Conservation (phyloP, 2,329 filamentous ascomycete genomes). For the Venturia carpophila region DNA sequence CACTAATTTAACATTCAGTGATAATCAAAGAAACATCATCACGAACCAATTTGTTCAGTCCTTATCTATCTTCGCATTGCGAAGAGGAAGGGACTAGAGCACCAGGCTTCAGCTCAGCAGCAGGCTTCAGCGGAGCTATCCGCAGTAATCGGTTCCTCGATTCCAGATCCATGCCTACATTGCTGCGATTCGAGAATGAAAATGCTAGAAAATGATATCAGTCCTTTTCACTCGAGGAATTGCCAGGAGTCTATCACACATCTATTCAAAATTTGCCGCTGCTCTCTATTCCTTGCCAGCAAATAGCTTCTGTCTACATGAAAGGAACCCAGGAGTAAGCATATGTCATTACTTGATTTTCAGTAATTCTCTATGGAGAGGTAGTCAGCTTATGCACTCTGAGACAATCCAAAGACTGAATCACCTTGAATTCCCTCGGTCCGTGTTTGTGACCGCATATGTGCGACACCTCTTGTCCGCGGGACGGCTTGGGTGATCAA, state of each 20-base stretch:
- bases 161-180: not conserved
- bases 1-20: no score
- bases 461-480: not conserved
- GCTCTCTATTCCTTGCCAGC: not conserved
- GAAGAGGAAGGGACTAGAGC: no score
- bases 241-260: not conserved
- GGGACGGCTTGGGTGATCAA: not conserved
- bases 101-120: no score
- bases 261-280: not conserved
- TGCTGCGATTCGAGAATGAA: not conserved
- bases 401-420: constrained; percentile 1
- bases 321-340: not conserved
- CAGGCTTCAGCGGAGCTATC: not conserved
- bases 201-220: not conserved
- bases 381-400: constrained; percentile 8
- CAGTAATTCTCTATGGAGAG: not conserved
- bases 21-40: not conserved
- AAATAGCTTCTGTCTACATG: not conserved
- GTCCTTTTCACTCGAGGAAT: not conserved
- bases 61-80: no score
- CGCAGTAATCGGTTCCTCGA: not conserved
- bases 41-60: no score
- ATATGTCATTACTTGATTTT: not conserved
- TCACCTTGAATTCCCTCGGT: not conserved
- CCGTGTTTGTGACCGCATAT: not conserved